Base-by-base conservation (phyloP, 805 yeast species). In the Yamadazyma takamatsuzukensis region DNA sequence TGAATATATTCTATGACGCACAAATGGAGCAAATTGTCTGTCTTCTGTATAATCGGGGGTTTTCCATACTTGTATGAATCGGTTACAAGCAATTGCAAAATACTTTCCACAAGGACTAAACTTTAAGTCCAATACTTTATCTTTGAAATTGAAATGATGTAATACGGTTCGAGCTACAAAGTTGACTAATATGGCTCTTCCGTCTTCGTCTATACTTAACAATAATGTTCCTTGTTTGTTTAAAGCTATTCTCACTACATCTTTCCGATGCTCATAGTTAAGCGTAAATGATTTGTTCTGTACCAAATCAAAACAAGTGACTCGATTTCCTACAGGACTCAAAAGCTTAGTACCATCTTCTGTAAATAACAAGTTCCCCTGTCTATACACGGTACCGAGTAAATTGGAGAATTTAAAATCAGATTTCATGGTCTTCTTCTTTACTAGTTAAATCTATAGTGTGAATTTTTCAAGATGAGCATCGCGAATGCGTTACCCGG, bases 251-350 rank as follows among this genome's bases (percentile, higher is more conserved):
- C 88, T 59, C 2, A 78, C 68, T 28, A 93, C 74, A 47, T 85
- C 85, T 51, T 83, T 85, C 46, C 97, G 74, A 55, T 93, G 98
- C 59, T 93, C 96, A 57, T 88, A 93, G 48, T 79, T 77, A 53
- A 90, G 84, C 1, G 98, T 93, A 64, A 76, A 89, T 2, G 96
- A 84, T 47, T 77, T 80, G 57, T 82, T 88, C 51, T 84, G 81
- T 32, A 84, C 70, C 41, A 90, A 68, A 59, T 93, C 96, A 60
- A 89, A 93, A 35, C 84, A 85, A 12, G 88, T 72, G 18, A 93
- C 89, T 52, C 97, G 64, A 56, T 90, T 93, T 10, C 98, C 98
- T 3, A 93, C 97, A 0, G 98, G 97, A 38, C 93, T 80, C 28
- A 93, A 61, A 21, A 93, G 67, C 35, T 76, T 74, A 8, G 83